Evolutionary conservation across 1,284 basidiomycete species (phyloP), one percentile per base, ranked within the genome.

Genomic region (Boletus sp.): DNA sequence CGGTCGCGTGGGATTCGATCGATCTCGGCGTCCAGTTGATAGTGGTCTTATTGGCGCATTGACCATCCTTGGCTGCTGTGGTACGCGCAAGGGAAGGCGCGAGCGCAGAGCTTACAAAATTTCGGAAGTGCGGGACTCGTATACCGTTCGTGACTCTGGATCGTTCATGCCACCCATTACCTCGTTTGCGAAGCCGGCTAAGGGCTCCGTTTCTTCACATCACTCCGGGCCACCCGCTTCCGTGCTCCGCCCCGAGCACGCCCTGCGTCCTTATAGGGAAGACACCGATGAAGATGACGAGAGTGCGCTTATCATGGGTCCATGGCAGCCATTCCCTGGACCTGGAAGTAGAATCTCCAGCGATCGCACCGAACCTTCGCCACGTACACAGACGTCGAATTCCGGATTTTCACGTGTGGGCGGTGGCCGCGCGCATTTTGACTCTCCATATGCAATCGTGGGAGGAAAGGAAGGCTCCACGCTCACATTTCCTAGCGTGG

Each of bases 31-130:
- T 67, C 84, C 87, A 1, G 84, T 91, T 43, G 93, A 96, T 68
- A 89, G 87, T 52, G 95, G 95, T 27, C 80, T 97, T 35, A 77
- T 95, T n/a, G 95, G 94, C 30, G 92, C 89, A 10, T 83, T 91
- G 60, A 86, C 88, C 35, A 78, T 91, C 25, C 75, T 91, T 13
- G 90, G 90, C 14, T 93, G 89, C 67, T 91, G 89, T 71, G 87
- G 89, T 2, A 75, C 83, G 19, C 83, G 84, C 49, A 77, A 76
- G n/a, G 74, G 71, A 43, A 75, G 71, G 44, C 71, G 65, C 27
- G 68, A 67, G 33, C 65, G 63, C 44, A 61, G 68, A 62, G 55
- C 64, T 37, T 74, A 68, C 61, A 72, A 68, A n/a, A 38, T 62
- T 16, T 64, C 75, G 6, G 74, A 75, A 47, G 66, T 66, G 11